Evolutionary conservation across 176 grass and related monocot species (phyloP).

Genomic region (Areca catechu): DNA sequence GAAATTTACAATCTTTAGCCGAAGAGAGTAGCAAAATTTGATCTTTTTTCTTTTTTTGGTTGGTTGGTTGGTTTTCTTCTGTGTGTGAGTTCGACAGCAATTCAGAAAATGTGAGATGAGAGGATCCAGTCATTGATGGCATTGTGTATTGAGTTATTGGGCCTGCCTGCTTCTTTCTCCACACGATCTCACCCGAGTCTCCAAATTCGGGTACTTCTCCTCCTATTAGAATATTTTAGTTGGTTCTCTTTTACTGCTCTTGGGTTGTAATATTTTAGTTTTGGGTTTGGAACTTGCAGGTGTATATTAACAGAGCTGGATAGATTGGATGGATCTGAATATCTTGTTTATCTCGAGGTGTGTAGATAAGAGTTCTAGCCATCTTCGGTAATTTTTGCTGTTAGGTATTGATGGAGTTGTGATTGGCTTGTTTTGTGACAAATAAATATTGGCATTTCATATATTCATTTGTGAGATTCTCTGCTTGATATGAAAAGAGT

Average conservation of each 20-base stretch:
- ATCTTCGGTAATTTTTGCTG: constrained; percentile 31
- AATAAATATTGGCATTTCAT: constrained; percentile 12
- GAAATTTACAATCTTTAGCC: constrained; percentile 27
- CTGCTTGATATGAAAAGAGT: too few species aligned
- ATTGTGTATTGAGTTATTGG: neutral
- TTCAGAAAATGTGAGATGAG: neutral
- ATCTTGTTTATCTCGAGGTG: constrained; percentile 46
- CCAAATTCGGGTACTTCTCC: neutral
- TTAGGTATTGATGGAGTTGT: constrained; percentile 26
- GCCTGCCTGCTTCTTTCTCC: neutral
- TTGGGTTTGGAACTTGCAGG: constrained; percentile 22
- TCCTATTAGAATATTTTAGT: constrained; percentile 8
- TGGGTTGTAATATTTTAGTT: neutral
- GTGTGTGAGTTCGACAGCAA: constrained; percentile 6
- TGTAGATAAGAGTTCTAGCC: constrained; percentile 39
- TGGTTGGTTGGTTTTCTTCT: constrained; percentile 13
- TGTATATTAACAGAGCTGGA: constrained; percentile 36
- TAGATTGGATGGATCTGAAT: constrained; percentile 22
- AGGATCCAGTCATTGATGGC: neutral
- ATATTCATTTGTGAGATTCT: too few species aligned
- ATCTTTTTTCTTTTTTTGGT: neutral
- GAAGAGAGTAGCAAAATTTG: constrained; percentile 2
- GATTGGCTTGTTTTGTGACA: constrained; percentile 25
- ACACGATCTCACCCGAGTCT: neutral
- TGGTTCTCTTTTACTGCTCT: neutral